Percentiles rank a stretch among this genome's conserved stretches.
phyloP scores from a whole-genome alignment of 768 basidiomycete genomes.

The Holtermanniella nyarrowii region DNA sequence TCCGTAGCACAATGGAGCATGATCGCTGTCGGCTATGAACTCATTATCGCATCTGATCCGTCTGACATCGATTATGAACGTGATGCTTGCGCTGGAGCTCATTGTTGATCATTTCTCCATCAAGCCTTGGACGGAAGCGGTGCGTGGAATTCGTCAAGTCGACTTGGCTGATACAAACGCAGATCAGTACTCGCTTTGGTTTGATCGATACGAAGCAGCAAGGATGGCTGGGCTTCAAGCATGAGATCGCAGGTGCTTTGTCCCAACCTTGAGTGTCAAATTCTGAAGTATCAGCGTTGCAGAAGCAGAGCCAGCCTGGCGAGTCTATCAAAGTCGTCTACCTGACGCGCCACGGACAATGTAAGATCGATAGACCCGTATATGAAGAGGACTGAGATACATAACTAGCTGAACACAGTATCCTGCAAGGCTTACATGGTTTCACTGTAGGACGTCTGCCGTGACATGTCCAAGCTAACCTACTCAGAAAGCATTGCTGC shows the following conservation, averaged over 20 bases:
- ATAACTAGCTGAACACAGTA: conserved; percentile 18
- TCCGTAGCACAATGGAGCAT: too few species aligned
- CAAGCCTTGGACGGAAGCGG: background rate
- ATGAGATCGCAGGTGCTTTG: conserved; percentile 9
- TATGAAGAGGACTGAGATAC: background rate
- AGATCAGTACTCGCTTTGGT: background rate
- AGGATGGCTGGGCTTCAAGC: conserved; percentile 12
- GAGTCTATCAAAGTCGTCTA: conserved; percentile 19
- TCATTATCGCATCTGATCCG: too few species aligned
- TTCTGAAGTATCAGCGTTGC: conserved; percentile 6
- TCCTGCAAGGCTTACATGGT: conserved; percentile 6
- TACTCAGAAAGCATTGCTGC: background rate
- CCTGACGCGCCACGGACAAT: conserved; percentile 22
- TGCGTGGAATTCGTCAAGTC: background rate
- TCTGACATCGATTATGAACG: too few species aligned
- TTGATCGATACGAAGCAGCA: background rate
- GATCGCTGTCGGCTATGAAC: too few species aligned
- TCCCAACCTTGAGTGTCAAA: background rate
- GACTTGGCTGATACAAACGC: background rate
- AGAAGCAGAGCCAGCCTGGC: conserved; percentile 7
- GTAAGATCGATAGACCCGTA: conserved; percentile 2
- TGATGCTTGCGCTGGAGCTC: background rate
- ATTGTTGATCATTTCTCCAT: background rate
- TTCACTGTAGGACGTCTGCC: background rate
- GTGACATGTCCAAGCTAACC: background rate